phyloP scores from a whole-genome alignment of 805 yeast species.

The Nakazawaea populi region DNA sequence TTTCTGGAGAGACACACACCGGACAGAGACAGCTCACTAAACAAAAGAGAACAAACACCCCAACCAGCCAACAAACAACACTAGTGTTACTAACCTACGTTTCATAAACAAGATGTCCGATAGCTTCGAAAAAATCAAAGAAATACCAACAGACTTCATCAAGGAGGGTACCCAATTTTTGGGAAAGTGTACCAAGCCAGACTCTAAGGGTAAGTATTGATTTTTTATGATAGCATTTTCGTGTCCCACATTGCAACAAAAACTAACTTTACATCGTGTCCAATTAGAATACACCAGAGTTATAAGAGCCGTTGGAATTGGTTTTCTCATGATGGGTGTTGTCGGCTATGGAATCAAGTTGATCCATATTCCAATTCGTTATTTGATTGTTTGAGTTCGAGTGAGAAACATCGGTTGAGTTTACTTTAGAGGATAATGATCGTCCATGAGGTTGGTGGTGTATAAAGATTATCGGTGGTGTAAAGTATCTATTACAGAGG shows the following conservation, averaged over 20 bases:
- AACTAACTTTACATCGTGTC: conserved; percentile 15
- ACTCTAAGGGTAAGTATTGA: conserved; percentile 54
- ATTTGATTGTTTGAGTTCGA: conserved; percentile 68
- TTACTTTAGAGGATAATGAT: too few relatives aligned
- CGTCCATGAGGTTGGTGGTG: too few relatives aligned
- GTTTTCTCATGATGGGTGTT: conserved; percentile 95
- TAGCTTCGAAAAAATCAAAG: conserved; percentile 70
- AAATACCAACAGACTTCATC: conserved; percentile 85
- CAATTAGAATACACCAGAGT: conserved; percentile 74
- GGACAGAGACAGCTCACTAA: too few relatives aligned
- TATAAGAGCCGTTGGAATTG: conserved; percentile 93
- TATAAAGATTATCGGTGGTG: background rate
- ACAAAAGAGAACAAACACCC: too few relatives aligned
- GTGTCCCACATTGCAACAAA: background rate
- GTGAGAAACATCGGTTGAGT: background rate
- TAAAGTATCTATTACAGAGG: too few relatives aligned
- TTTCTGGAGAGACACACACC: too few relatives aligned
- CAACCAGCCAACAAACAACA: too few relatives aligned
- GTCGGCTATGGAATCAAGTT: conserved; percentile 95
- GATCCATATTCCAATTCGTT: conserved; percentile 93
- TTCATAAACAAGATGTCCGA: conserved; percentile 33
- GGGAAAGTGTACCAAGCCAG: conserved; percentile 90
- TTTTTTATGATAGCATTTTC: background rate
- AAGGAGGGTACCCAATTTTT: conserved; percentile 88
- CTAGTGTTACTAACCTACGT: too few relatives aligned